A percentile compares a stretch with the other conserved stretches of the same genome.
These are phyloP conservation scores for Hymenoscyphus salicellus DNA, from an alignment of 2,329 filamentous ascomycete genomes.

Conservation along the genomic window DNA sequence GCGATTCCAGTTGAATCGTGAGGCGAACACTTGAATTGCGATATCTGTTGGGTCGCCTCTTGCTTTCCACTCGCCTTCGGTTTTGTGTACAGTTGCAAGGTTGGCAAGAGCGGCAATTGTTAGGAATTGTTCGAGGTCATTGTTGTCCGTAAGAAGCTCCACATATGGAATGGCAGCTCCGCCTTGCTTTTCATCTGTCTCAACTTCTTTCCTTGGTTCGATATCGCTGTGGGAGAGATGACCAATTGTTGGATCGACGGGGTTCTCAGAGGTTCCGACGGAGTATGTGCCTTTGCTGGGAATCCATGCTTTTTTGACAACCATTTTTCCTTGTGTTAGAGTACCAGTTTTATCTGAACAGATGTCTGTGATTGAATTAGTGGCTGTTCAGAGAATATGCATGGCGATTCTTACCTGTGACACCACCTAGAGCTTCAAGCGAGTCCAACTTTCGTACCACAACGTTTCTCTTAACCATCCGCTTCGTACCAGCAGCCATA, in stretches of 20 bases:
- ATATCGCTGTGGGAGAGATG: conserved; percentile 48
- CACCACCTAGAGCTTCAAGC: conserved; percentile 65
- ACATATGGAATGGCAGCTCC: conserved; percentile 42
- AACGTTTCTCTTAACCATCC: conserved; percentile 62
- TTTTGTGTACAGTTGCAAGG: conserved; percentile 59
- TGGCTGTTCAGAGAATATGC: not conserved
- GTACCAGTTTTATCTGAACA: conserved; percentile 61
- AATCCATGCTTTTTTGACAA: conserved; percentile 57
- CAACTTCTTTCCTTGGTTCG: conserved; percentile 55
- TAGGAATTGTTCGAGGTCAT: conserved; percentile 53
- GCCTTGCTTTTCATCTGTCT: conserved; percentile 53
- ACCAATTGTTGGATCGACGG: conserved; percentile 54
- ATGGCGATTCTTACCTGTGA: conserved; percentile 44
- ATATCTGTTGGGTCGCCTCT: conserved; percentile 57
- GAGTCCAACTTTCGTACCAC: conserved; percentile 64
- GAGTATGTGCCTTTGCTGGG: conserved; percentile 51
- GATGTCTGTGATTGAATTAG: not conserved
- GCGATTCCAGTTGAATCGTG: conserved; percentile 67
- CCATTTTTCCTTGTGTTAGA: conserved; percentile 51
- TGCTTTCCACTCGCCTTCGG: conserved; percentile 55
- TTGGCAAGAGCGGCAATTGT: conserved; percentile 45
- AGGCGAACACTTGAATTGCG: conserved; percentile 54
- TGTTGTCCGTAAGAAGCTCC: conserved; percentile 46
- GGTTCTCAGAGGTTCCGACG: conserved; percentile 49
- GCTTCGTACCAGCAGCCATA: conserved; percentile 61